Base-by-base conservation (phyloP, 2,329 filamentous ascomycete species). In the Pseudocercospora pini-densiflorae region DNA sequence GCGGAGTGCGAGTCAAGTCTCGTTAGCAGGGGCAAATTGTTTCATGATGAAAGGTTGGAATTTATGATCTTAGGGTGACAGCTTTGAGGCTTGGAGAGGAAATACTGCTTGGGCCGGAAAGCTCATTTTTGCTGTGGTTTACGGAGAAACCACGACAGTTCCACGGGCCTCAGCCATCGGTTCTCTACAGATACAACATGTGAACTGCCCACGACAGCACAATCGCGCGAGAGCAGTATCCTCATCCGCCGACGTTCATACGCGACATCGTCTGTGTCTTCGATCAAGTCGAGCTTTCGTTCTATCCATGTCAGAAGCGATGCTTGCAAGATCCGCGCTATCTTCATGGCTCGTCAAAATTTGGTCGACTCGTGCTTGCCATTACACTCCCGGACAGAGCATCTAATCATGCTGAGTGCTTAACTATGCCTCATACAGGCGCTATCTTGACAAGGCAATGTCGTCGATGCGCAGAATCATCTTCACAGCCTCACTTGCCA, bases 401-500 rank as follows among this genome's bases (percentile, higher is more conserved):
- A 55, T 31, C 51, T 33, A 31, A n/a, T 33, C 51, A 55, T 55
- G 27, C 51, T 12, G 16, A 8, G 51, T 2, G 23, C 27, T 29
- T 27, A 2, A 8, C 16, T 27, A 43, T 43, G 16, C 16, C 40
- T 43, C 40, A 9, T 19, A 43, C 40, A 43, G 4, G 16, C 40
- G n/a, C 47, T 55, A 79, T 71, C 77, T 74, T 63, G 76, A 78
- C 75, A 89, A 77, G 61, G 86, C 87, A 79, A 89, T 88, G 76
- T 89, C 87, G 76, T 89, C 88, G 78, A 90, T 90, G 78, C 89
- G 84, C 77, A 91, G 82, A 77, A 90, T 89, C 93, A 97, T 95
- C 89, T 98, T 99, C 75, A 98, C 95, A 68, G 95, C 99, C 87
- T 99, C 95, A 7, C 94, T 94, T 31, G 95, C 95, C 80, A 99